phyloP scores from a whole-genome alignment of 1,284 basidiomycete genomes.

The Prillingera fragicola region DNA sequence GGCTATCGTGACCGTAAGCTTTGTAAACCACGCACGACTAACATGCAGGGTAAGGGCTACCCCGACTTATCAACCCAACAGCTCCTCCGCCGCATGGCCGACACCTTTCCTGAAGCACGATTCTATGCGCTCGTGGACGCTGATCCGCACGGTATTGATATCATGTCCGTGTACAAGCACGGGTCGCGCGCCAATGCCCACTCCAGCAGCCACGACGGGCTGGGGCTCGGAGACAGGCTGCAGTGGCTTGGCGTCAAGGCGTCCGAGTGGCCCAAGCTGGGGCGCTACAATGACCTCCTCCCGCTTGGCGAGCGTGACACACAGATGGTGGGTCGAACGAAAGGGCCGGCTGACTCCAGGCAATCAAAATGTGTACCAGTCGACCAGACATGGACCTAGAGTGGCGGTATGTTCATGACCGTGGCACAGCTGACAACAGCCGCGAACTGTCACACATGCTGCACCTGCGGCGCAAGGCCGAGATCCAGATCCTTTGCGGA shows the following conservation, averaged over 20 bases:
- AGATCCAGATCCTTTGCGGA: constrained; percentile 66
- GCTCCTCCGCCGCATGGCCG: constrained; percentile 64
- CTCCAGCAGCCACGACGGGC: constrained; percentile 44
- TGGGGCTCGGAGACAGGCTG: constrained; percentile 62
- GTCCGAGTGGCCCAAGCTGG: constrained; percentile 60
- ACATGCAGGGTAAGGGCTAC: constrained; percentile 79
- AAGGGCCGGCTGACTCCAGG: not conserved
- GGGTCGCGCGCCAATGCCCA: constrained; percentile 39
- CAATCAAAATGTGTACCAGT: constrained; percentile 3
- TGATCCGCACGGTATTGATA: constrained; percentile 84
- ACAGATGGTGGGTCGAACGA: constrained; percentile 57
- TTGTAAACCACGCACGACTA: constrained; percentile 4
- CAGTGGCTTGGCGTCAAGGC: constrained; percentile 73
- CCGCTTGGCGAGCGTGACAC: constrained; percentile 67
- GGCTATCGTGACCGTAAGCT: constrained; percentile 63
- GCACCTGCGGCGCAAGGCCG: constrained; percentile 72
- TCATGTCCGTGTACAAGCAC: constrained; percentile 69
- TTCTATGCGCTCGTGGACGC: constrained; percentile 77
- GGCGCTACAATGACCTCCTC: constrained; percentile 56
- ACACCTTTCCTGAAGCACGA: constrained; percentile 62
- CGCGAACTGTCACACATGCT: constrained; percentile 73
- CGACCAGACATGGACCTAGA: constrained; percentile 1
- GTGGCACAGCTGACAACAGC: constrained; percentile 38
- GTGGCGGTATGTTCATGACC: constrained; percentile 8
- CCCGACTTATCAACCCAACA: constrained; percentile 84